phyloP scores from a whole-genome alignment of 306 rosid species.

The Medicago truncatula region DNA sequence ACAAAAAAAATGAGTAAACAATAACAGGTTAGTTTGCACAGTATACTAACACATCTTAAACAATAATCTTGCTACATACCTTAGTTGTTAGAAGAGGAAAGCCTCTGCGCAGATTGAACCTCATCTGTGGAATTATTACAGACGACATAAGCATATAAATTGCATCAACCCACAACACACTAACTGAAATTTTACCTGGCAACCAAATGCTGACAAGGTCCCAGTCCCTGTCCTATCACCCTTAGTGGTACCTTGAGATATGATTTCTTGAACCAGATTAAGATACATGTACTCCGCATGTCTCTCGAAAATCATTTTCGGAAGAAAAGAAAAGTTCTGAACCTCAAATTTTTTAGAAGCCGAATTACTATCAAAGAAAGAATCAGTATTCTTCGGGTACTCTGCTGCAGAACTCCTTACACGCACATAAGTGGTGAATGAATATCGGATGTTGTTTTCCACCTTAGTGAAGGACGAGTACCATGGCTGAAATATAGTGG shows the following conservation, averaged over 20 bases:
- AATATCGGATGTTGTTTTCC: slow-evolving; percentile 72
- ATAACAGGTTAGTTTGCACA: slow-evolving; percentile 3
- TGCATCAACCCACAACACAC: slow-evolving; percentile 34
- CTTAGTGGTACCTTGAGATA: slow-evolving; percentile 77
- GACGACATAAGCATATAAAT: slow-evolving; percentile 39
- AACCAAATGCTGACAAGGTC: slow-evolving; percentile 89
- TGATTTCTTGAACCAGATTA: slow-evolving; percentile 76
- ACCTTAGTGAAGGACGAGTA: slow-evolving; percentile 81
- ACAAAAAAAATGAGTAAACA: slow-evolving; percentile 12
- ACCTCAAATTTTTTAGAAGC: slow-evolving; percentile 64
- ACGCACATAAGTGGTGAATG: slow-evolving; percentile 76
- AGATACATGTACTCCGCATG: slow-evolving; percentile 85
- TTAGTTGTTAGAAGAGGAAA: slow-evolving; percentile 96
- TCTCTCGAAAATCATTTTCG: slow-evolving; percentile 74
- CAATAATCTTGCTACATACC: slow-evolving; percentile 56
- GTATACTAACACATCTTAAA: slow-evolving; percentile 21
- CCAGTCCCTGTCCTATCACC: slow-evolving; percentile 96
- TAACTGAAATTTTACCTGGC: slow-evolving; percentile 68
- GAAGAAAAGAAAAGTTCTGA: slow-evolving; percentile 79
- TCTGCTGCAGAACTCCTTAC: slow-evolving; percentile 66
- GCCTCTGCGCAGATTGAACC: slow-evolving; percentile 81
- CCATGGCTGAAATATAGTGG: slow-evolving; percentile 76
- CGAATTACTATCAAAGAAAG: slow-evolving; percentile 37
- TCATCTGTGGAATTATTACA: slow-evolving; percentile 63
- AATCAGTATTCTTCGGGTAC: slow-evolving; percentile 49